These are phyloP conservation scores for Aspergillus unguis DNA, from an alignment of 2,329 filamentous ascomycete genomes.

Conservation along the genomic window DNA sequence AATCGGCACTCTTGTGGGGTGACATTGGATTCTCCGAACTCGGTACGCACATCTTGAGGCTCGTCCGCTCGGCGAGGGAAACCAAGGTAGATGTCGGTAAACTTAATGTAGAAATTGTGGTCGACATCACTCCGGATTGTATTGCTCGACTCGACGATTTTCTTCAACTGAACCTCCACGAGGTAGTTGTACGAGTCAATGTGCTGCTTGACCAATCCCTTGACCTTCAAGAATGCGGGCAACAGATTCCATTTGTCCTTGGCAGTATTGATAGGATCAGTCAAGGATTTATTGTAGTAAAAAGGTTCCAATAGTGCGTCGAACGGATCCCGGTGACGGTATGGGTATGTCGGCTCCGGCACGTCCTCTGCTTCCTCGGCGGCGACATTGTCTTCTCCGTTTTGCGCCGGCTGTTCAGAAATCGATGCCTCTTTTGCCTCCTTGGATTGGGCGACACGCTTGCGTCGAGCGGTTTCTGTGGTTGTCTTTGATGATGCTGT, in stretches of 20 bases:
- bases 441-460: constrained; percentile 28
- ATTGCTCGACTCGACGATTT: constrained; percentile 89
- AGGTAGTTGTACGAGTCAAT: constrained; percentile 99
- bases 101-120: constrained; percentile 87
- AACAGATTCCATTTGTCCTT: constrained; percentile 94
- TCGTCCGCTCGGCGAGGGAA: constrained; percentile 75
- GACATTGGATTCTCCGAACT: constrained; percentile 52
- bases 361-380: constrained; percentile 3
- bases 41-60: constrained; percentile 52
- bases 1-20: constrained; percentile 96
- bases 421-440: constrained; percentile 23
- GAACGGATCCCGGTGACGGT: constrained; percentile 45
- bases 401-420: constrained; percentile 17
- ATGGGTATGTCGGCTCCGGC: constrained; percentile 22
- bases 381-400: constrained; percentile 11
- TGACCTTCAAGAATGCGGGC: constrained; percentile 96
- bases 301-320: constrained; percentile 66
- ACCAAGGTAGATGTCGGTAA: constrained; percentile 85
- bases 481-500: constrained; percentile 15
- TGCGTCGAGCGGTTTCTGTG: constrained; percentile 25
- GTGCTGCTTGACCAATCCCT: constrained; percentile 94
- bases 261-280: constrained; percentile 67
- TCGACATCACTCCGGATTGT: constrained; percentile 89
- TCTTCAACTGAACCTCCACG: constrained; percentile 92
- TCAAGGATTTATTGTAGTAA: constrained; percentile 65